These are phyloP conservation scores for Peronospora destructor DNA, from an alignment of 352 stramenopile species.

Conservation along the genomic window DNA sequence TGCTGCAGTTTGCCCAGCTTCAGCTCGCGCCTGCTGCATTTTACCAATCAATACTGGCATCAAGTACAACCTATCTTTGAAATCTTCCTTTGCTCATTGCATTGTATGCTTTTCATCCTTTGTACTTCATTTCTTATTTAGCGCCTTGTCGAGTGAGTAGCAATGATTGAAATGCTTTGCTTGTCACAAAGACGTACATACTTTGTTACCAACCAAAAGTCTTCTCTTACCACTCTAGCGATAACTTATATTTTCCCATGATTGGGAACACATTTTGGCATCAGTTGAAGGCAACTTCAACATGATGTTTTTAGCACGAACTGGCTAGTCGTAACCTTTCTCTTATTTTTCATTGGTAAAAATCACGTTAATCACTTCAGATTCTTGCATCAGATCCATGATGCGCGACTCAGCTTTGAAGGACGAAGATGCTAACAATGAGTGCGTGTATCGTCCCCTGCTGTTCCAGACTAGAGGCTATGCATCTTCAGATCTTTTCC, in stretches of 20 bases:
- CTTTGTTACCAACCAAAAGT: constrained; percentile 5
- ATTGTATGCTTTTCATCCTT: not conserved
- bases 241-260: no score
- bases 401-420: not conserved
- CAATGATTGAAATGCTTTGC: constrained; percentile 1
- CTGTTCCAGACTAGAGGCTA: constrained; percentile 78
- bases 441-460: constrained; percentile 68
- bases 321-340: not conserved
- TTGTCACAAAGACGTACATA: constrained; percentile 19
- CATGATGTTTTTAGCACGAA: constrained; percentile 15
- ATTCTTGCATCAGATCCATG: constrained; percentile 16
- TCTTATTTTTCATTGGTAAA: constrained; percentile 17
- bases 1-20: constrained; percentile 39
- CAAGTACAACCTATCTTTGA: constrained; percentile 19
- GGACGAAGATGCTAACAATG: constrained; percentile 21
- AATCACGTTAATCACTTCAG: not conserved
- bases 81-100: not conserved
- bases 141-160: constrained; percentile 7
- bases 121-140: constrained; percentile 6
- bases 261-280: constrained; percentile 20
- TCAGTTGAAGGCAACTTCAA: constrained; percentile 24
- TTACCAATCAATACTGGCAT: constrained; percentile 51
- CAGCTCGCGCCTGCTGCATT: constrained; percentile 32
- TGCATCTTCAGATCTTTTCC: constrained; percentile 72
- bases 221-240: constrained; percentile 19